phyloP scores from a whole-genome alignment of 306 rosid genomes.

The Quercus parvula region DNA sequence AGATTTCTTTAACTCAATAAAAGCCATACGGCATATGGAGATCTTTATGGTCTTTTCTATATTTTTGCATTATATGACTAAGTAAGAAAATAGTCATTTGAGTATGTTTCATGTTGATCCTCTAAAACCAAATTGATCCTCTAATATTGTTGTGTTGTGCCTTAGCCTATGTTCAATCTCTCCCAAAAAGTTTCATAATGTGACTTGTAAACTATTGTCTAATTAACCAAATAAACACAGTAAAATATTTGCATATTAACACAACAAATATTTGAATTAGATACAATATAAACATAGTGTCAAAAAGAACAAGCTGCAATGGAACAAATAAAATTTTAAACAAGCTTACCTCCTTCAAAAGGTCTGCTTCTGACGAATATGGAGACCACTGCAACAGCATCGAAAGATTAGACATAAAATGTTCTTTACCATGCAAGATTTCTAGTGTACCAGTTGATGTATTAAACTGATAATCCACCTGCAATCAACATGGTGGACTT shows the following conservation, averaged over 20 bases:
- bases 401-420: conserved; percentile 61
- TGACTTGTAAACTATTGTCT: neutral
- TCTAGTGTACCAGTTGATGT: conserved; percentile 43
- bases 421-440: conserved; percentile 57
- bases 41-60: no score
- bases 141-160: no score
- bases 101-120: no score
- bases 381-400: conserved; percentile 83
- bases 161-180: no score
- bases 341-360: conserved; percentile 71
- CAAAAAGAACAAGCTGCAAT: neutral
- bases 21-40: no score
- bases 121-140: no score
- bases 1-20: no score
- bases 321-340: neutral
- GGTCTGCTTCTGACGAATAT: conserved; percentile 77
- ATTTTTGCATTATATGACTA: no score
- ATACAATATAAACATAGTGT: neutral
- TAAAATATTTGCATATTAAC: neutral
- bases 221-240: neutral
- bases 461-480: conserved; percentile 76
- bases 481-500: conserved; percentile 30
- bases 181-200: no score
- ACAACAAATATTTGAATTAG: neutral
- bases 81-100: no score